Evolutionary conservation across 345 rosid genomes (phyloP).

Genomic region (Rhodamnia argentea): DNA sequence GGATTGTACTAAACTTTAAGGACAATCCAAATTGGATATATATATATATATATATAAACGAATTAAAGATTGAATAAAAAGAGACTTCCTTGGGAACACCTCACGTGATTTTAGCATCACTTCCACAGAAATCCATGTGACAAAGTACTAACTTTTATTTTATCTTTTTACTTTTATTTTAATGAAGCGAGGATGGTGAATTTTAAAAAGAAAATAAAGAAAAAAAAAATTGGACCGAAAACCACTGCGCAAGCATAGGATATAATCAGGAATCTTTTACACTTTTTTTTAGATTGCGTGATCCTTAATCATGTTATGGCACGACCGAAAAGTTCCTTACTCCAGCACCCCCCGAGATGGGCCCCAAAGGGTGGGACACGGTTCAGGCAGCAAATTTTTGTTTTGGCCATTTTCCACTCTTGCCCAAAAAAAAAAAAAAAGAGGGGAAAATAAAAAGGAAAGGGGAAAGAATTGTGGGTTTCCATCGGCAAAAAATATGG

Average conservation of each 20-base stretch:
- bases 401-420: neutral
- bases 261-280: neutral
- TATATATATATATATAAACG: neutral
- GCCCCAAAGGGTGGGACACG: neutral
- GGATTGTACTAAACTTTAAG: neutral
- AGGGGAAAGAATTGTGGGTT: neutral
- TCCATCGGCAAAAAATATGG: neutral
- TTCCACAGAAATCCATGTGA: neutral
- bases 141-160: neutral
- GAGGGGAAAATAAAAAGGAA: fast-evolving
- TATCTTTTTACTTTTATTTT: neutral
- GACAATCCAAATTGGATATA: neutral
- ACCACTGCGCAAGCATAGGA: neutral
- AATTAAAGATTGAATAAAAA: too few relatives aligned
- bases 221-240: neutral
- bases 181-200: neutral
- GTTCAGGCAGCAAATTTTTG: neutral
- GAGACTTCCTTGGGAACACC: neutral
- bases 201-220: neutral
- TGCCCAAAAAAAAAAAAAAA: neutral
- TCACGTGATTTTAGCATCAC: neutral
- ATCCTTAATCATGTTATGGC: neutral
- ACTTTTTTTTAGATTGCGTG: neutral
- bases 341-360: neutral
- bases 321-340: neutral